phyloP scores from a whole-genome alignment of 2,329 filamentous ascomycete species.

The Paramyrothecium sp. region DNA sequence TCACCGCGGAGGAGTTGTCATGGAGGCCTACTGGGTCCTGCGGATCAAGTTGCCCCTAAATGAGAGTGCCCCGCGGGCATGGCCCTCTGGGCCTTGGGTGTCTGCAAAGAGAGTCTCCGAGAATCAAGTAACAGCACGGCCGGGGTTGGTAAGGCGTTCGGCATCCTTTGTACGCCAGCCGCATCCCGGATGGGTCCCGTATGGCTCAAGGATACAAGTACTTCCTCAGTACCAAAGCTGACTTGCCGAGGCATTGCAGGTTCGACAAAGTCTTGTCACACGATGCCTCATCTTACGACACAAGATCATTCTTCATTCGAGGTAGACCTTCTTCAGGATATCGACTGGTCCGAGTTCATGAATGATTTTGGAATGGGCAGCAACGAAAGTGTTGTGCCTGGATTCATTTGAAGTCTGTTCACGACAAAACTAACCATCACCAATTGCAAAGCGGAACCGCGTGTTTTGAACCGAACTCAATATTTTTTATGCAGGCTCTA shows the following conservation, averaged over 20 bases:
- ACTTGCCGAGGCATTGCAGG: too few relatives aligned
- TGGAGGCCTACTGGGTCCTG: conserved; percentile 48
- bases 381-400: conserved; percentile 19
- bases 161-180: conserved; percentile 20
- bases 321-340: conserved; percentile 37
- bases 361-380: conserved; percentile 47
- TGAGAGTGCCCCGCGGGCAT: conserved; percentile 39
- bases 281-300: too few relatives aligned
- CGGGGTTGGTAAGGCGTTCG: conserved; percentile 13
- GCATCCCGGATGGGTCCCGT: too few relatives aligned
- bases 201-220: too few relatives aligned
- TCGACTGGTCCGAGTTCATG: conserved; percentile 51
- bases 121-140: conserved; percentile 30
- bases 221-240: too few relatives aligned
- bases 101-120: conserved; percentile 42
- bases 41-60: conserved; percentile 34
- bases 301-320: conserved; percentile 7
- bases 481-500: too few relatives aligned
- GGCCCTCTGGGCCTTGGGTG: conserved; percentile 45
- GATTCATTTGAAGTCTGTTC: too few relatives aligned
- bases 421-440: too few relatives aligned
- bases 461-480: too few relatives aligned
- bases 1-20: conserved; percentile 40
- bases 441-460: too few relatives aligned
- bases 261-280: too few relatives aligned